A percentile compares a stretch with the other conserved stretches of the same genome.
Conservation (phyloP, 805 yeast genomes). For the Starmerella geochares region DNA sequence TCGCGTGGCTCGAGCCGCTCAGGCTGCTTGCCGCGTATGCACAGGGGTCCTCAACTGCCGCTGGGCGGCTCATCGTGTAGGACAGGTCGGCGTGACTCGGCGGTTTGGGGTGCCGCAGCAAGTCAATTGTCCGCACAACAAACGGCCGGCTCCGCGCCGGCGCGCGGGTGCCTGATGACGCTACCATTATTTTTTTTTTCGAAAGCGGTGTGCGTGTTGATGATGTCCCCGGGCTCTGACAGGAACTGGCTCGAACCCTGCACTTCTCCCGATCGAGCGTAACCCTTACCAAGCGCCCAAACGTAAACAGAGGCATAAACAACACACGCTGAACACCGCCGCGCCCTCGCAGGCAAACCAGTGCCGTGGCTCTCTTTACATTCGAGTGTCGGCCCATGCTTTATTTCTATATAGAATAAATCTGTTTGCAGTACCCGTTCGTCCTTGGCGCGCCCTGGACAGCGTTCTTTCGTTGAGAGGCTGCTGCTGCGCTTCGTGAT, state of each 20-base stretch:
- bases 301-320: slow-evolving; percentile 3
- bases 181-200: neutral
- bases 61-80: slow-evolving; percentile 22
- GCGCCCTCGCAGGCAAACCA: too few species aligned
- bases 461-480: too few species aligned
- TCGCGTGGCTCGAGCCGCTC: slow-evolving; percentile 17
- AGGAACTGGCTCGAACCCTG: slow-evolving; percentile 1
- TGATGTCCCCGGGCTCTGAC: too few species aligned
- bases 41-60: slow-evolving; percentile 25
- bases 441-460: too few species aligned
- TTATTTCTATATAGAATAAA: too few species aligned
- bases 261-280: slow-evolving; percentile 4
- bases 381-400: too few species aligned
- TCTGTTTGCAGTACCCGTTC: too few species aligned
- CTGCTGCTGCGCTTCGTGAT: too few species aligned
- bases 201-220: too few species aligned
- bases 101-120: slow-evolving; percentile 24
- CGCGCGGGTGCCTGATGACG: slow-evolving; percentile 5
- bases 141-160: slow-evolving; percentile 2
- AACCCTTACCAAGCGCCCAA: neutral
- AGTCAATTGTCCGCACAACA: slow-evolving; percentile 19
- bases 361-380: too few species aligned
- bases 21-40: slow-evolving; percentile 27
- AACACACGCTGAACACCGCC: too few species aligned
- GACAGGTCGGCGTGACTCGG: slow-evolving; percentile 28